These are phyloP conservation scores for Cetradonia linearis DNA, from an alignment of 495 filamentous ascomycete species.

Conservation along the genomic window DNA sequence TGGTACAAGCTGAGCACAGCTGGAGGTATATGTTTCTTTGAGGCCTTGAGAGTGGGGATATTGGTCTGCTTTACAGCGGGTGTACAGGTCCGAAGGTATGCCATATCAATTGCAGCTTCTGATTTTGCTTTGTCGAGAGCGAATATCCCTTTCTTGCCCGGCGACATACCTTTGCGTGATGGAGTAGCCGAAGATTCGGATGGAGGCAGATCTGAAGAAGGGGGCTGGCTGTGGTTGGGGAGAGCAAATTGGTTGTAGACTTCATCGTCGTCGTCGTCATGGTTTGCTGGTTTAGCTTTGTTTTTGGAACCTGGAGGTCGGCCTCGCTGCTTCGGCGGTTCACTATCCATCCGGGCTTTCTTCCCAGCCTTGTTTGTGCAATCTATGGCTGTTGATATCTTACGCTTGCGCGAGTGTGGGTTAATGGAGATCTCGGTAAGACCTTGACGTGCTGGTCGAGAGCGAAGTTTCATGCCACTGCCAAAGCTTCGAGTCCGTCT, in stretches of 20 bases:
- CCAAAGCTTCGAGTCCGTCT: neutral
- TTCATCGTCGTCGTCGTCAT: neutral
- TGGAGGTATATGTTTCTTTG: neutral
- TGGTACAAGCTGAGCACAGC: neutral
- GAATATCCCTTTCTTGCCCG: neutral
- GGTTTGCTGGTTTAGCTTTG: neutral
- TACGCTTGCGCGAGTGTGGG: neutral
- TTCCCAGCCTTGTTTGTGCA: neutral
- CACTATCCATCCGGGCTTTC: neutral
- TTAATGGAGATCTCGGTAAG: neutral
- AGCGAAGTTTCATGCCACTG: neutral
- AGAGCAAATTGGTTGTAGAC: neutral
- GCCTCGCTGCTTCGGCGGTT: neutral
- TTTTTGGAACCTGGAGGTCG: neutral
- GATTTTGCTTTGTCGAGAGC: neutral
- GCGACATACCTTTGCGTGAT: neutral
- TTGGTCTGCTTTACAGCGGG: neutral
- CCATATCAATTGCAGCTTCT: neutral
- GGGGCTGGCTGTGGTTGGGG: neutral
- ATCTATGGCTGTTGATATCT: neutral
- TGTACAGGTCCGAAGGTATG: neutral
- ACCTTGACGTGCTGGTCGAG: neutral
- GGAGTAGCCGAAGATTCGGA: neutral
- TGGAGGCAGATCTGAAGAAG: neutral
- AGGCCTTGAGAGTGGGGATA: neutral